Evolutionary conservation across 352 stramenopile genomes (phyloP).

Genomic region (Globisporangium mamillatum): DNA sequence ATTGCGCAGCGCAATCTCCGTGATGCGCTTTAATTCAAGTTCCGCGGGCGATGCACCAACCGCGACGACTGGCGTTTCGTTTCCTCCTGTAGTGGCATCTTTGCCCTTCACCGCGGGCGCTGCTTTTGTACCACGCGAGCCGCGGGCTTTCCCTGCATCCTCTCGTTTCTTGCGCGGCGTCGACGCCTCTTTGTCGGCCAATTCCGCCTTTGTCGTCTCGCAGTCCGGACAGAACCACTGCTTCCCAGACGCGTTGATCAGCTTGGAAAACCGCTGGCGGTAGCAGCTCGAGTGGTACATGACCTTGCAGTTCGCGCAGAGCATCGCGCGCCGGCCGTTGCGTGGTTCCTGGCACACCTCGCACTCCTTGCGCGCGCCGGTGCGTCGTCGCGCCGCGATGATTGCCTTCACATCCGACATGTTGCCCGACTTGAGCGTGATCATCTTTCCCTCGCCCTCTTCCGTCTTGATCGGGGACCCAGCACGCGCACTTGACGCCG

Average conservation of each 20-base stretch:
- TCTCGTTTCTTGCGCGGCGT: slow-evolving; percentile 41
- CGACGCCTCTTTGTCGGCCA: slow-evolving; percentile 32
- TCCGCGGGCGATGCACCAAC: slow-evolving; percentile 21
- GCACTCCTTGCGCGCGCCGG: slow-evolving; percentile 64
- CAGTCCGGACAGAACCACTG: slow-evolving; percentile 85
- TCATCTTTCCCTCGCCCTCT: slow-evolving; percentile 8
- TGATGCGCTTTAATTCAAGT: slow-evolving; percentile 59
- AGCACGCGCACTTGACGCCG: slow-evolving; percentile 21
- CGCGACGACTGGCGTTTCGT: background rate
- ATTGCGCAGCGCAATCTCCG: slow-evolving; percentile 61
- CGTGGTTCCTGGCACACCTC: slow-evolving; percentile 71
- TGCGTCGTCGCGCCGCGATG: slow-evolving; percentile 65
- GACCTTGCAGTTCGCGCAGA: slow-evolving; percentile 76
- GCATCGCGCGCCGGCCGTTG: slow-evolving; percentile 70
- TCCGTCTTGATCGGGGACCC: slow-evolving; percentile 22
- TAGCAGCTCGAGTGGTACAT: slow-evolving; percentile 88
- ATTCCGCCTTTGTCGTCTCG: slow-evolving; percentile 37
- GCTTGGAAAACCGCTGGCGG: slow-evolving; percentile 71
- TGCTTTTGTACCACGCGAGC: slow-evolving; percentile 21
- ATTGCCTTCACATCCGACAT: slow-evolving; percentile 64
- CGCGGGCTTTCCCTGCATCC: slow-evolving; percentile 25
- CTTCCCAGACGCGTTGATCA: slow-evolving; percentile 54
- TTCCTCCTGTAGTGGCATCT: slow-evolving; percentile 13
- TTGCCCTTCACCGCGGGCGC: background rate
- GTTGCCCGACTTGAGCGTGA: slow-evolving; percentile 44